Evolutionary conservation across 768 basidiomycete species (phyloP), one percentile per base, ranked within the genome.

Genomic region (Gautieria morchelliformis): DNA sequence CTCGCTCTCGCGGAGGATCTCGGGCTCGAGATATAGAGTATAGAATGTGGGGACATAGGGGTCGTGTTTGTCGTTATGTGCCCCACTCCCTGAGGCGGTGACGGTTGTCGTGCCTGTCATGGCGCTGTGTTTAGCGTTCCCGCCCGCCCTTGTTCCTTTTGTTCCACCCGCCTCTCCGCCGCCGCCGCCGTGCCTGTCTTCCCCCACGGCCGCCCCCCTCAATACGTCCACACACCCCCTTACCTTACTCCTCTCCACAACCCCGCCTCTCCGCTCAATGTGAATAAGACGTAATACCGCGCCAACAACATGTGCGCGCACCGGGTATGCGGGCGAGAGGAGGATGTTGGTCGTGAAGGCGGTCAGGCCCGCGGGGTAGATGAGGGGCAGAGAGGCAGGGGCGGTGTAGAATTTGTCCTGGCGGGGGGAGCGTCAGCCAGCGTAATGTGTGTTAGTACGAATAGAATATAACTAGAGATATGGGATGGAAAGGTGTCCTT

Each of bases 371-470:
- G 87, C 82, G 7, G 93, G 84, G 74, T 81, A 84, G 33, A 88
- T 93, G 58, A 82, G 77, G 0, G 89, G 92, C 3, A 95, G 83
- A 7, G 78, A 74, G n/a, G 84, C 84, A 40, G 77, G 67, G 60
- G 81, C 80, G 0, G 88, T 85, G 65, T 95, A 89, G 12, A 90
- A 87, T 46, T 93, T 89, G 74, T 99, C 96, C 96, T 99, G 66
- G 24, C n/a, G 35, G 8, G 22, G 11, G 49, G 40, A 20, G 24
- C 35, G 51, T 22, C 12, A 44, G 45, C 10, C 30, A 33, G 49
- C 37, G 17, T 37, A 51, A 39, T 9, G 17, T 7, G 27, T 32
- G n/a, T 27, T 27, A 27, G 27, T 27, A 27, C 5, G 27, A 27
- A 27, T 19, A n/a, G 40, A 49, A 27, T 40, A 71, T 81, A 56